phyloP scores from a whole-genome alignment of 2,329 filamentous ascomycete genomes.

The Westerdykella ornata region DNA sequence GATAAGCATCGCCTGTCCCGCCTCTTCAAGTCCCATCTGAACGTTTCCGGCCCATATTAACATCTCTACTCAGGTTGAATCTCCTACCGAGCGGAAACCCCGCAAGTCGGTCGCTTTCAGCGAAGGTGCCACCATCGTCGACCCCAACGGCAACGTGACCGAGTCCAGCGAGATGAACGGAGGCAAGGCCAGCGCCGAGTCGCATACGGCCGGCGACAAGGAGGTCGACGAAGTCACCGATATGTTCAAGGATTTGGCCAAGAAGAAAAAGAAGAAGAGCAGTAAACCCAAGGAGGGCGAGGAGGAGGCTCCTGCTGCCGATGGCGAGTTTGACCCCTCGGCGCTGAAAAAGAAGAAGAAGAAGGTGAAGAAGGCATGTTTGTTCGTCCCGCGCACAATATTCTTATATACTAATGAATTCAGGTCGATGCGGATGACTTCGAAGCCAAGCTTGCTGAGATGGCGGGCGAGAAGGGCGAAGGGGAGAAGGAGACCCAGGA shows the following conservation, averaged over 20 bases:
- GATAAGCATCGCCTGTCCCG: no score
- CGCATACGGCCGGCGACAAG: constrained; percentile 54
- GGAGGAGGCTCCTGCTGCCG: constrained; percentile 47
- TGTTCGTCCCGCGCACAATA: neutral
- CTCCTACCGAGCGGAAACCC: constrained; percentile 56
- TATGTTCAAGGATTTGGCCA: constrained; percentile 60
- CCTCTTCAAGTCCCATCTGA: no score
- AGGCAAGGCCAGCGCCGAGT: constrained; percentile 73
- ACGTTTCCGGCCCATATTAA: neutral
- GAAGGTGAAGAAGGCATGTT: constrained; percentile 58
- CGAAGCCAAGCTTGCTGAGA: constrained; percentile 59
- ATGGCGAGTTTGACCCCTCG: constrained; percentile 57
- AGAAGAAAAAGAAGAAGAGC: constrained; percentile 64
- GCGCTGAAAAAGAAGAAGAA: constrained; percentile 85
- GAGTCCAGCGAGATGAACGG: constrained; percentile 65
- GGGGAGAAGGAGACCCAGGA: constrained; percentile 44
- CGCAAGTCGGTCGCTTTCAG: constrained; percentile 94
- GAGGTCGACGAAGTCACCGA: constrained; percentile 57
- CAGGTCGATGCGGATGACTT: constrained; percentile 54
- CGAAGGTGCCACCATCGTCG: constrained; percentile 78
- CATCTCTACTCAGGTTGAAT: constrained; percentile 35
- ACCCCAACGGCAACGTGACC: constrained; percentile 79
- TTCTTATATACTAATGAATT: neutral
- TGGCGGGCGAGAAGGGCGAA: constrained; percentile 49
- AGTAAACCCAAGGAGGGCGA: constrained; percentile 54